phyloP scores from a whole-genome alignment of 2,329 filamentous ascomycete species.

The Fusarium sp. region DNA sequence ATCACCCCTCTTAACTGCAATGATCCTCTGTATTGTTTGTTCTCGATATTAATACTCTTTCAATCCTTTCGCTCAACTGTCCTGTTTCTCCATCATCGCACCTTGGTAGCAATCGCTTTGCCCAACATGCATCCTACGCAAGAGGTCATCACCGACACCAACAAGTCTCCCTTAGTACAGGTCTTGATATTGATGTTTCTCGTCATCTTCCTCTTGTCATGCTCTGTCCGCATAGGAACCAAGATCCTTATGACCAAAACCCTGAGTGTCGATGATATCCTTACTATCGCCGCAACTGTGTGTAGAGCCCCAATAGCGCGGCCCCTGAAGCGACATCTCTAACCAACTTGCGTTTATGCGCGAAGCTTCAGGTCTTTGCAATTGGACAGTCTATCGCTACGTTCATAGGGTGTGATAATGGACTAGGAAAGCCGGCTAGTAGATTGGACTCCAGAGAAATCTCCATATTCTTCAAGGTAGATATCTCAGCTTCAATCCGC shows the following conservation, averaged over 20 bases:
- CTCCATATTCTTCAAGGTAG: slow-evolving; percentile 44
- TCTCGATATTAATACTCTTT: background rate
- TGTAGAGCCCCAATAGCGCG: background rate
- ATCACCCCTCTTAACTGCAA: background rate
- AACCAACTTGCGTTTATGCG: background rate
- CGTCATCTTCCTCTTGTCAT: slow-evolving; percentile 44
- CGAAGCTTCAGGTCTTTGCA: slow-evolving; percentile 28
- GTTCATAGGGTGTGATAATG: slow-evolving; percentile 37
- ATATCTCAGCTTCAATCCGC: background rate
- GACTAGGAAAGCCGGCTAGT: slow-evolving; percentile 37
- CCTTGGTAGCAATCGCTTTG: background rate
- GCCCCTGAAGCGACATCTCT: background rate
- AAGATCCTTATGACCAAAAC: slow-evolving; percentile 47
- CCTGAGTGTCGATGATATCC: slow-evolving; percentile 42
- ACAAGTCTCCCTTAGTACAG: slow-evolving; percentile 48
- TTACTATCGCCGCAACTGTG: slow-evolving; percentile 43
- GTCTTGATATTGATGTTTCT: slow-evolving; percentile 47
- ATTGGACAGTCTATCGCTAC: slow-evolving; percentile 34
- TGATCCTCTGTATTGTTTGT: background rate
- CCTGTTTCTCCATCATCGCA: background rate
- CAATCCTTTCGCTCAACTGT: background rate
- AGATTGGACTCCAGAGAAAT: slow-evolving; percentile 20
- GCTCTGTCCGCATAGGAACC: slow-evolving; percentile 42
- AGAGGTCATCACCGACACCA: slow-evolving; percentile 42
- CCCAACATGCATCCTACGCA: slow-evolving; percentile 39